Percentiles rank a stretch among this genome's conserved stretches.
Evolutionary conservation across 129 eudicot genomes (phyloP).

Genomic region (Erigeron canadensis): DNA sequence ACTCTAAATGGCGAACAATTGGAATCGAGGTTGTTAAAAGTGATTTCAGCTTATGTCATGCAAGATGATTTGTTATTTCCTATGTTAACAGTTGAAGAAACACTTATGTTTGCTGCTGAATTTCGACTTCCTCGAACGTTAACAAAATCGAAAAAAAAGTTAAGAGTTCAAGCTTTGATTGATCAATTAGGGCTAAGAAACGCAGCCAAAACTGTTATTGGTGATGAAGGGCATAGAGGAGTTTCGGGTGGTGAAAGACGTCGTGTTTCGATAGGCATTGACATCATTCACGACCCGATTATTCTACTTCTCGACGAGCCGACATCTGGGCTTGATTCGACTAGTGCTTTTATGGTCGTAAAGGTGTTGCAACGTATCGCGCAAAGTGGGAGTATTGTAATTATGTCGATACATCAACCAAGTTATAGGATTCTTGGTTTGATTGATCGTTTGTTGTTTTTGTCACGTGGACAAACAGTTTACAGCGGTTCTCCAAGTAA

Average conservation of each 20-base stretch:
- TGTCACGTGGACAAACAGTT: conserved; percentile 29
- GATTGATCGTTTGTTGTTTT: conserved; percentile 23
- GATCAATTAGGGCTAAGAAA: conserved; percentile 29
- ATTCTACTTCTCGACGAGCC: conserved; percentile 20
- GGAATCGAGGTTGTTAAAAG: conserved; percentile 22
- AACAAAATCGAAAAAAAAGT: conserved; percentile 15
- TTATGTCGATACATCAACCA: conserved; percentile 28
- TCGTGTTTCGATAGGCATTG: conserved; percentile 26
- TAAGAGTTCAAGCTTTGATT: conserved; percentile 27
- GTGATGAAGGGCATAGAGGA: conserved; percentile 30
- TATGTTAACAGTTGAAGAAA: conserved; percentile 28
- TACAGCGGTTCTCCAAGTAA: conserved; percentile 17
- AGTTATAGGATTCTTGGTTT: conserved; percentile 26
- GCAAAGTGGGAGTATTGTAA: conserved; percentile 27
- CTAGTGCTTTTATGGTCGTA: conserved; percentile 31
- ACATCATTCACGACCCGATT: conserved; percentile 27
- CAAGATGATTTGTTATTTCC: conserved; percentile 31
- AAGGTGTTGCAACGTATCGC: conserved; percentile 27
- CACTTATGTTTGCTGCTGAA: conserved; percentile 24
- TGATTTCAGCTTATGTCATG: conserved; percentile 29
- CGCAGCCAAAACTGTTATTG: conserved; percentile 26
- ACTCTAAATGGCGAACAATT: conserved; percentile 24
- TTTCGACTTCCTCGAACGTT: conserved; percentile 22
- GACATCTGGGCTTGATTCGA: conserved; percentile 29
- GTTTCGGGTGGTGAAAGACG: conserved; percentile 26